Evolutionary conservation across 1,139 yeast genomes (phyloP), one percentile per base, ranked within the genome.

Genomic region (Blastobotrys aristatus): DNA sequence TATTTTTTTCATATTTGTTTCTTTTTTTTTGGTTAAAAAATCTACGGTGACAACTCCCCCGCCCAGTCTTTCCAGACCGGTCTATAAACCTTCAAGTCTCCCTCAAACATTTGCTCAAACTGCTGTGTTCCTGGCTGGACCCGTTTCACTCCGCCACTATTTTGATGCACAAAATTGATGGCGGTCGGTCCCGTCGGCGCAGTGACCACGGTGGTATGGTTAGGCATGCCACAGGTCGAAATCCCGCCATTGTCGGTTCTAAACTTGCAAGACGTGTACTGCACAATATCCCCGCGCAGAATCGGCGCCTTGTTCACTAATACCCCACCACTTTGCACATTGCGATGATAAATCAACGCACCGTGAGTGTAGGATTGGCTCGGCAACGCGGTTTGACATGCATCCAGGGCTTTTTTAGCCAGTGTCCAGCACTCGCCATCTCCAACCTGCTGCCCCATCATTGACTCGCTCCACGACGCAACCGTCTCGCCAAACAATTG

Each of bases 371-470:
- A 62, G 22, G 79, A 79, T 18, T 72, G 70, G 10, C 84, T 75
- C 1, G 75, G 73, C 66, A 82, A 73, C 0, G 88, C 88, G 56
- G 75, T 76, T 20, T 76, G 79, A 0, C 82, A 82, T 55, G 84
- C 78, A 0, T 82, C 80, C 34, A 83, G 67, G 0, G 88, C 87
- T 47, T 79, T 79, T 46, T 74, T 74, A 1, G 88, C 90, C 50
- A 84, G 70, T 37, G 85, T 84, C 90, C 90, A 84, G 64, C 92
- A 84, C 59, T 84, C 90, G 8, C 92, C 92, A 45, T 76, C 66
- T 2, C 86, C 87, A 6, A 84, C 84, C 47, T 71, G 71, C 41
- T 71, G 69, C 1, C 84, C 84, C 41, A 67, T 58, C 39, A 72
- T 72, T 35, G 73, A 73, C 56, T 81, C 84, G 56, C 79, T 71